Evolutionary conservation across 2,329 filamentous ascomycete genomes (phyloP).

Genomic region (Colletotrichum zoysiae): DNA sequence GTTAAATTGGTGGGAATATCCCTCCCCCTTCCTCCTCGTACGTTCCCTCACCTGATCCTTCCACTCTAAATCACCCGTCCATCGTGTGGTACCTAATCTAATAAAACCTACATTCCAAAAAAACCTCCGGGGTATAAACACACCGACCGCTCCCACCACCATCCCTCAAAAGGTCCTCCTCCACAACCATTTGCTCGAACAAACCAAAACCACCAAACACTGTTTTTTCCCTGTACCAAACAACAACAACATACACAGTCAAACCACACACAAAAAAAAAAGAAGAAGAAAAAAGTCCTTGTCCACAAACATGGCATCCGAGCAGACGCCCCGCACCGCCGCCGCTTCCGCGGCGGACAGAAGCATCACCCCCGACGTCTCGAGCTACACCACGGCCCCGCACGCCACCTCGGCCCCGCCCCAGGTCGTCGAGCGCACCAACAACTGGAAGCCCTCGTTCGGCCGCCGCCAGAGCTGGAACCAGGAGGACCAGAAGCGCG

Average conservation of each 20-base stretch:
- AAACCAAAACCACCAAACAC: background rate
- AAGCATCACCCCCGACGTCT: background rate
- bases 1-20: constrained; percentile 6
- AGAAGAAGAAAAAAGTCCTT: background rate
- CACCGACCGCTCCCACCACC: background rate
- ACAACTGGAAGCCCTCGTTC: constrained; percentile 61
- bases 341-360: background rate
- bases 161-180: background rate
- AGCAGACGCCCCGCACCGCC: constrained; percentile 9
- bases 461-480: constrained; percentile 65
- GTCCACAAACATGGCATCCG: background rate
- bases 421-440: constrained; percentile 51
- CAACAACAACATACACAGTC: background rate
- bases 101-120: constrained; percentile 19
- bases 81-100: constrained; percentile 12
- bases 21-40: background rate
- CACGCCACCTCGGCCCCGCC: constrained; percentile 21
- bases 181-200: background rate
- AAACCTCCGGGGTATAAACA: constrained; percentile 1
- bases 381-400: constrained; percentile 2
- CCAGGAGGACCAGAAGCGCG: constrained; percentile 66
- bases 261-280: too few species aligned
- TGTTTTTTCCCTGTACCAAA: too few species aligned
- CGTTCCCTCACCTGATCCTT: background rate
- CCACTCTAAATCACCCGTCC: background rate